Conservation (phyloP, 768 basidiomycete genomes). For the Cytidiella melzeri region DNA sequence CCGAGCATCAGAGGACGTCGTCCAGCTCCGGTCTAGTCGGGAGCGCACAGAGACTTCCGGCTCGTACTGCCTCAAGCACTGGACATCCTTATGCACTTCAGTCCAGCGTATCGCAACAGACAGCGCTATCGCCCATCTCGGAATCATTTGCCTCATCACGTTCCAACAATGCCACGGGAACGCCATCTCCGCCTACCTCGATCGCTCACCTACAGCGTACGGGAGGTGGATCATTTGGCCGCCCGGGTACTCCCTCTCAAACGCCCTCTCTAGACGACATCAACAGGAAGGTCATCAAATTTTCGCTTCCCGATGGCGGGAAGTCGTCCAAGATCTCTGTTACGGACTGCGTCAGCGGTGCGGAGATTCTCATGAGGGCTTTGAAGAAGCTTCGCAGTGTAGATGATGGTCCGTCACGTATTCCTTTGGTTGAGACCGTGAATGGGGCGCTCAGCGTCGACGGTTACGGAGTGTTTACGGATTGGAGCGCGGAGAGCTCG, state of each 20-base stretch:
- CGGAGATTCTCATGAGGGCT: slow-evolving; percentile 84
- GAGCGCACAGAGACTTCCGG: slow-evolving; percentile 38
- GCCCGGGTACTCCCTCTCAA: slow-evolving; percentile 35
- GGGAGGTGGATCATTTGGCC: slow-evolving; percentile 55
- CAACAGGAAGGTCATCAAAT: slow-evolving; percentile 82
- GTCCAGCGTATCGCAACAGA: slow-evolving; percentile 24
- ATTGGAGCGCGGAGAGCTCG: slow-evolving; percentile 46
- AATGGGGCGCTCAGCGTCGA: slow-evolving; percentile 78
- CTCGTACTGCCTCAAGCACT: slow-evolving; percentile 34
- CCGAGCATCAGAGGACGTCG: slow-evolving; percentile 43
- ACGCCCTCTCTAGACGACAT: slow-evolving; percentile 69
- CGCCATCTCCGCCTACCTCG: slow-evolving; percentile 44
- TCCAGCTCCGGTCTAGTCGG: slow-evolving; percentile 39
- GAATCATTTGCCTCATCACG: slow-evolving; percentile 46
- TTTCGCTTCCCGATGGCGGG: slow-evolving; percentile 78
- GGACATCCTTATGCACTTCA: slow-evolving; percentile 50
- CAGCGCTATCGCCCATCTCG: slow-evolving; percentile 61
- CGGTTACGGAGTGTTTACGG: slow-evolving; percentile 84
- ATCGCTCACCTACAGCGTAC: slow-evolving; percentile 28
- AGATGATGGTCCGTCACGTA: slow-evolving; percentile 19
- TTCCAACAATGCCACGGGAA: slow-evolving; percentile 24
- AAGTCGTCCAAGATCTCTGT: slow-evolving; percentile 65
- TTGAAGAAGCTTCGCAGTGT: slow-evolving; percentile 76
- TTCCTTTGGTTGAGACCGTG: slow-evolving; percentile 56
- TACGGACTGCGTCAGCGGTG: slow-evolving; percentile 70